phyloP scores from a whole-genome alignment of 345 rosid species.

The Chamaenerion angustifolium region DNA sequence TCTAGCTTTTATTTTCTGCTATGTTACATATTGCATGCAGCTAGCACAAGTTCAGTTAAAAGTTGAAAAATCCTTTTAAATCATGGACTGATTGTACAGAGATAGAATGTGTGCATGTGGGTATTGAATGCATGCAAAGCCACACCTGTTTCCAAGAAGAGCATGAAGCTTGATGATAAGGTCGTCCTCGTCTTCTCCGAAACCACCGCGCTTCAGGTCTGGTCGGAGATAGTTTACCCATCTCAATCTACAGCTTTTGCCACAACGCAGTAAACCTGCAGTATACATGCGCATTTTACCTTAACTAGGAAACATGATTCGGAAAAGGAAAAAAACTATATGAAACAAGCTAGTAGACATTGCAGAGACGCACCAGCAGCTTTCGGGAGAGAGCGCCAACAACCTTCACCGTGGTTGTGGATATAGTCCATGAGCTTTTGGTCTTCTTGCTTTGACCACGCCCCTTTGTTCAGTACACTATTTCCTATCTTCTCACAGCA shows the following conservation, averaged over 20 bases:
- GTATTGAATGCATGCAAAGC: not conserved
- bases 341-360: no score
- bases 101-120: not conserved
- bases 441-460: conserved; percentile 23
- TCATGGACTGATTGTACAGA: no score
- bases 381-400: conserved; percentile 20
- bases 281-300: not conserved
- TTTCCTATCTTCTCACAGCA: conserved; percentile 8
- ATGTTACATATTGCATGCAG: no score
- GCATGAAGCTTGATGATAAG: conserved; percentile 24
- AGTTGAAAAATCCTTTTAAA: no score
- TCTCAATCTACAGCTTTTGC: conserved; percentile 24
- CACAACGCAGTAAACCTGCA: conserved; percentile 18
- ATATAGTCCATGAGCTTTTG: conserved; percentile 19
- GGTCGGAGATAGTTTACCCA: conserved; percentile 25
- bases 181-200: conserved; percentile 24
- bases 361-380: conserved; percentile 14
- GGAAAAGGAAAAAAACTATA: no score
- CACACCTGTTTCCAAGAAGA: conserved; percentile 20
- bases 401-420: conserved; percentile 17
- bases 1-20: no score
- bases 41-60: no score
- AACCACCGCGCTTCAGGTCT: conserved; percentile 22
- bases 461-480: conserved; percentile 10
- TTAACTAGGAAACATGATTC: no score